These are phyloP conservation scores for Saturnispora kantuleensis DNA, from an alignment of 805 yeast genomes.

Conservation along the genomic window DNA sequence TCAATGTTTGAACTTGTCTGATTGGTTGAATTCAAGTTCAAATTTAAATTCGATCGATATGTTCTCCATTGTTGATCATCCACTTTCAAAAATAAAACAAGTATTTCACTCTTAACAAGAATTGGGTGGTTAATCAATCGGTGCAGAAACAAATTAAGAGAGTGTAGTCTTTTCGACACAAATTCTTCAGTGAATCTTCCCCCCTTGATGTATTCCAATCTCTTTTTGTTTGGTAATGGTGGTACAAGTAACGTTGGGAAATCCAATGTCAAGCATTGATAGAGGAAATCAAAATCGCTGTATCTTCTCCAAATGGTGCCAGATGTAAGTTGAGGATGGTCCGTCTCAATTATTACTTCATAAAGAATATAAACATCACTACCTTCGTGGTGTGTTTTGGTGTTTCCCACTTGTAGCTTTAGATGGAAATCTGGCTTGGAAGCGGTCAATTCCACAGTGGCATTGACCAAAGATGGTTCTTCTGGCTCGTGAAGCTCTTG, in stretches of 20 bases:
- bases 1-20: constrained; percentile 34
- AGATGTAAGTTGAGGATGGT: constrained; percentile 45
- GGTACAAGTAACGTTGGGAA: constrained; percentile 83
- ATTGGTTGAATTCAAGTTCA: constrained; percentile 11
- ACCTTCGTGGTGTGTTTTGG: constrained; percentile 63
- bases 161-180: constrained; percentile 71
- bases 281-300: constrained; percentile 75
- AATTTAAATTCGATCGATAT: constrained; percentile 42
- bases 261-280: constrained; percentile 64
- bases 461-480: neutral
- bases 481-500: neutral
- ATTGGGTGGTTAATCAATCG: constrained; percentile 68
- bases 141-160: constrained; percentile 65
- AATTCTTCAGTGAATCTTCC: constrained; percentile 83
- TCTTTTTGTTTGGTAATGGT: constrained; percentile 87
- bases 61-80: constrained; percentile 52
- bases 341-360: constrained; percentile 51
- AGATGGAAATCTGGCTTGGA: constrained; percentile 12
- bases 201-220: constrained; percentile 87
- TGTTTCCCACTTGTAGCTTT: constrained; percentile 40
- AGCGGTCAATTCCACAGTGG: neutral
- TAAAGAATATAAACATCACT: constrained; percentile 73
- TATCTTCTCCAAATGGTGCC: constrained; percentile 66
- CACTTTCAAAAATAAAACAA: constrained; percentile 62
- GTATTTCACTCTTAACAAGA: constrained; percentile 58